Base-by-base conservation (phyloP, 2,329 filamentous ascomycete species). In the Alternaria solani region DNA sequence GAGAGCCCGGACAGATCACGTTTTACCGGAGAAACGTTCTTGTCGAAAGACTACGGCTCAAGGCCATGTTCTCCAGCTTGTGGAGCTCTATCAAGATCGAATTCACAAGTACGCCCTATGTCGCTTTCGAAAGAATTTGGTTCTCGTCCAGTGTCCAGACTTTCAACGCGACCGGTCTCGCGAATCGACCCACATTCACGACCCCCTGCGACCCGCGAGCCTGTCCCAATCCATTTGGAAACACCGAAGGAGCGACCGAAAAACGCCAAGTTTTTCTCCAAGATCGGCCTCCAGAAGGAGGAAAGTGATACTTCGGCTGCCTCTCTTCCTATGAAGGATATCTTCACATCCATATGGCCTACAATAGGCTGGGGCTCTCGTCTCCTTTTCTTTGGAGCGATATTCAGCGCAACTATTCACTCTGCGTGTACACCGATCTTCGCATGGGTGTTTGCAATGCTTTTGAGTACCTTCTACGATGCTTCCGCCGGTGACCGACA, bases 371-470 rank as follows among this genome's bases (percentile, higher is more conserved):
- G 68, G 52, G 78, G 65, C 7, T 82, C 89, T 12, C 86, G 85
- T 1, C 2, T 85, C 0, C 75, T 86, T 12, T 79, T 96, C 1
- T 28, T 89, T 0, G 55, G 86, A 2, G 92, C 89, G 1, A 78
- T 92, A 9, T n/a, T 86, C 0, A 83, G 85, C 44, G 88, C 89
- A 30, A 69, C 90, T 1, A 68, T 89, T 0, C 88, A 91, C 47
- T 89, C 91, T 4, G 86, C 84, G 4, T 84, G 86, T 26, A 91
- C 90, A 0, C 91, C 93, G 0, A 81, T 87, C 0, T 97, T 97
- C 69, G 90, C 92, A 0, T 93, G 86, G 73, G 82, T 91, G 8
- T 89, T 97, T 51, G 87, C 92, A 0, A 87, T 89, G 57, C 84
- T 97, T 0, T 84, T 96, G 0, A 80, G 82, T 2, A 89, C 89